These are phyloP conservation scores for Pelagophyceae sp. DNA, from an alignment of 352 stramenopile genomes.

Conservation along the genomic window DNA sequence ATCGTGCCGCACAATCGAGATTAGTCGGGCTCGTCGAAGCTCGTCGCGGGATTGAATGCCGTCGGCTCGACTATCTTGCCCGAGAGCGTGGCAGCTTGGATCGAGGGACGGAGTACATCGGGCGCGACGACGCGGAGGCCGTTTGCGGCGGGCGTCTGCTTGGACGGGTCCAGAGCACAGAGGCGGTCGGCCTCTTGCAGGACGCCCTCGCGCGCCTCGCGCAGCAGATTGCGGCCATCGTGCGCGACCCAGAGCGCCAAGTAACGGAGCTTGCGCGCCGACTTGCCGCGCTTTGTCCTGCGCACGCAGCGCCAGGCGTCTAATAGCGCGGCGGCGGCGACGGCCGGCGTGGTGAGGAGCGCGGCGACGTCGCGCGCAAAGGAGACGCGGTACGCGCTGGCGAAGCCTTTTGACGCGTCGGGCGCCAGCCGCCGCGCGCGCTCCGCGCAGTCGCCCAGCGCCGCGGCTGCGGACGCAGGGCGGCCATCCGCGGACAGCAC, in stretches of 20 bases:
- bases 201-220: neutral
- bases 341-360: neutral
- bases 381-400: neutral
- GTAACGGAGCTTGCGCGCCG: neutral
- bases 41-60: neutral
- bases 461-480: neutral
- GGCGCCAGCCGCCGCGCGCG: neutral
- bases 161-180: neutral
- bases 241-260: neutral
- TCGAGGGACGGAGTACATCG: neutral
- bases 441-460: neutral
- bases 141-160: neutral
- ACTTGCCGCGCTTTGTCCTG: neutral
- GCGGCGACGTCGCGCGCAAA: neutral
- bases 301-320: neutral
- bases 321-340: neutral
- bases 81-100: neutral
- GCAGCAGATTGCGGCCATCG: neutral
- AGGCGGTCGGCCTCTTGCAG: neutral
- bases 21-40: conserved; percentile 15
- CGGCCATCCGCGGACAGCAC: neutral
- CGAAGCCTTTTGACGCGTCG: neutral
- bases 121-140: too few relatives aligned
- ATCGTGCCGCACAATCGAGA: too few relatives aligned
- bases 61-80: neutral